These are phyloP conservation scores for Syncephalastrum sp. DNA, from an alignment of 371 early-diverging fungal species.

Conservation along the genomic window DNA sequence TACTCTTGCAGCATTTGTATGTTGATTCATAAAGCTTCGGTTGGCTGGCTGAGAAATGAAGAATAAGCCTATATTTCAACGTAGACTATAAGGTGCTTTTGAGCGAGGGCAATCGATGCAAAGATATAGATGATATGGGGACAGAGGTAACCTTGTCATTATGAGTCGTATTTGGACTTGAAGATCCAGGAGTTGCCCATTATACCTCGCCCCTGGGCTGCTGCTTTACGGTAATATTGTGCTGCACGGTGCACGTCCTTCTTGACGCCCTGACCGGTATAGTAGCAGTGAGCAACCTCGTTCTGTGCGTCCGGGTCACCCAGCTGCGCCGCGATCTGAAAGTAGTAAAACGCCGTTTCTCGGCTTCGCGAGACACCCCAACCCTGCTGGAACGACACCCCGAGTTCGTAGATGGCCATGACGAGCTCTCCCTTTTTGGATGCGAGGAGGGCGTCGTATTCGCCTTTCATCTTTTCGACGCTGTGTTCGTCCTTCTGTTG, in stretches of 20 bases:
- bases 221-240: constrained; percentile 80
- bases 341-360: constrained; percentile 84
- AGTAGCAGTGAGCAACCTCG: constrained; percentile 76
- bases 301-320: constrained; percentile 86
- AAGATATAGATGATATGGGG: too few species aligned
- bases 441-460: constrained; percentile 7
- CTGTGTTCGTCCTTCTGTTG: constrained; percentile 12
- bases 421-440: constrained; percentile 62
- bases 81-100: too few species aligned
- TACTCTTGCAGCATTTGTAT: too few species aligned
- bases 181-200: constrained; percentile 85
- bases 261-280: constrained; percentile 79
- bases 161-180: constrained; percentile 42
- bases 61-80: too few species aligned
- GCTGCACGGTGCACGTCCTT: constrained; percentile 77
- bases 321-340: constrained; percentile 83
- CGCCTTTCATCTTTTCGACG: constrained; percentile 11
- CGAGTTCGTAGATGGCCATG: constrained; percentile 85
- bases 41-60: too few species aligned
- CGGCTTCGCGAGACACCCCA: constrained; percentile 75
- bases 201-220: constrained; percentile 75
- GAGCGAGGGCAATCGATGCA: too few species aligned
- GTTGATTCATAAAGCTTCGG: too few species aligned
- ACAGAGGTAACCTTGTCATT: too few species aligned
- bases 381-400: constrained; percentile 82